Conservation (phyloP, 371 early-diverging fungal genomes). For the Saksenaea oblongispora region DNA sequence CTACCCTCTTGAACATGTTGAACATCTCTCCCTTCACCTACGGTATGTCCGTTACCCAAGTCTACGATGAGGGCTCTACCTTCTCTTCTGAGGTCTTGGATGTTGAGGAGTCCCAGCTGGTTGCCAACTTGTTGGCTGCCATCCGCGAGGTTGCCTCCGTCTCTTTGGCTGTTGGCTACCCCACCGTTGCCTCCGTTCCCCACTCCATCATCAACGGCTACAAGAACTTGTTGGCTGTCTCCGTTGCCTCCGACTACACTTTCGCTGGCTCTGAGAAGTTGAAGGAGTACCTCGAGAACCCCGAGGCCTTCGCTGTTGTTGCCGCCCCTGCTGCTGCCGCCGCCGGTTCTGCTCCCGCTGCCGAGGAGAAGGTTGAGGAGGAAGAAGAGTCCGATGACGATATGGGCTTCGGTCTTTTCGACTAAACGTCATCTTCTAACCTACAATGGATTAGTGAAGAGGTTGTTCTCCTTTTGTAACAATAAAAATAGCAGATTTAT, state of each 20-base stretch:
- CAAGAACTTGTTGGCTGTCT: slow-evolving; percentile 94
- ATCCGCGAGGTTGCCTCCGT: slow-evolving; percentile 91
- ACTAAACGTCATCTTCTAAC: slow-evolving; percentile 47
- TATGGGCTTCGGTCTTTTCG: slow-evolving; percentile 87
- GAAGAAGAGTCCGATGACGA: slow-evolving; percentile 80
- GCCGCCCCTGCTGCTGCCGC: slow-evolving; percentile 62
- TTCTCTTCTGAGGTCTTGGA: slow-evolving; percentile 94
- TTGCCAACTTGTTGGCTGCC: slow-evolving; percentile 79
- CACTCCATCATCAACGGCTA: slow-evolving; percentile 96
- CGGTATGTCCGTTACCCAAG: slow-evolving; percentile 93
- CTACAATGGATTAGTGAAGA: background rate
- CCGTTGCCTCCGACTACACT: slow-evolving; percentile 92
- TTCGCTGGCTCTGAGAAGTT: slow-evolving; percentile 91
- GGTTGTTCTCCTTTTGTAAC: background rate
- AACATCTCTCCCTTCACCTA: slow-evolving; percentile 99
- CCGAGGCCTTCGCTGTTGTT: slow-evolving; percentile 80
- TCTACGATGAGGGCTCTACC: slow-evolving; percentile 94
- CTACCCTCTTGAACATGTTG: slow-evolving; percentile 98
- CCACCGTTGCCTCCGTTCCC: slow-evolving; percentile 96
- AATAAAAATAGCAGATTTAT: background rate
- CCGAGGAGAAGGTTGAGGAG: slow-evolving; percentile 51
- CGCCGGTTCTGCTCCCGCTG: slow-evolving; percentile 47
- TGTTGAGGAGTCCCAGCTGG: slow-evolving; percentile 86
- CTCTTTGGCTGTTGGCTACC: slow-evolving; percentile 93
- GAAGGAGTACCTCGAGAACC: slow-evolving; percentile 91